Percentiles rank a stretch among this genome's conserved stretches.
Evolutionary conservation across 192 early-diverging fungal species (phyloP).

Genomic region (Cladochytrium replicatum): DNA sequence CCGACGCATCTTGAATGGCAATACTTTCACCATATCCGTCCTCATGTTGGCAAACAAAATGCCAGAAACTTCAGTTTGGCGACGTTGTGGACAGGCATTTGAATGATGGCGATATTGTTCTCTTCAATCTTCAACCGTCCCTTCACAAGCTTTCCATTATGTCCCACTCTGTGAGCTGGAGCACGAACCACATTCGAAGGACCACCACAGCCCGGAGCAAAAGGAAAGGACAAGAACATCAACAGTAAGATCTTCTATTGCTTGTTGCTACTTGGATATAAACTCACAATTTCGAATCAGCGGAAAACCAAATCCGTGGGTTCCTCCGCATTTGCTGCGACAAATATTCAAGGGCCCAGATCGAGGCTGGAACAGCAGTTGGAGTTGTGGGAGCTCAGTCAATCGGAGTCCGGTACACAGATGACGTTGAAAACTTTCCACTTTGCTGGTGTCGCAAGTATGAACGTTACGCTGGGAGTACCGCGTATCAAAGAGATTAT

Average conservation of each 20-base stretch:
- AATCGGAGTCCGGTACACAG: slow-evolving; percentile 98
- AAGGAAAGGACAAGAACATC: no score
- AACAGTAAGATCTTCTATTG: no score
- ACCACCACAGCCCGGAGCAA: no score
- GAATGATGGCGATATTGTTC: slow-evolving; percentile 83
- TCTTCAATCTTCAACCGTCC: slow-evolving; percentile 98
- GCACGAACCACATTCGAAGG: no score
- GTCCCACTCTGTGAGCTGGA: slow-evolving; percentile 78
- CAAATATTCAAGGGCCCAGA: slow-evolving; percentile 83
- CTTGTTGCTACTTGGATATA: no score
- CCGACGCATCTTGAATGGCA: slow-evolving; percentile 70
- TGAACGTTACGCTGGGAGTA: slow-evolving; percentile 99
- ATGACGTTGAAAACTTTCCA: slow-evolving; percentile 99
- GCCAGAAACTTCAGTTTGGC: slow-evolving; percentile 69
- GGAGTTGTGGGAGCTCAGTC: slow-evolving; percentile 94
- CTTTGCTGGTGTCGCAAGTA: slow-evolving; percentile 97
- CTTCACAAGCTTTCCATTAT: slow-evolving; percentile 95
- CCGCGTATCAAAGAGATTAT: slow-evolving; percentile 99
- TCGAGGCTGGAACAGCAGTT: slow-evolving; percentile 87
- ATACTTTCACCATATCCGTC: slow-evolving; percentile 91
- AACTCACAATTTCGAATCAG: no score
- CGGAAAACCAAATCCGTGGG: slow-evolving; percentile 50
- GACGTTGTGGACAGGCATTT: slow-evolving; percentile 96
- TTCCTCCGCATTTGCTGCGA: slow-evolving; percentile 70
- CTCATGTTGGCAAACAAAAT: slow-evolving; percentile 26